Conservation (phyloP, 371 early-diverging fungal genomes). For the Saksenaea vasiformis region DNA sequence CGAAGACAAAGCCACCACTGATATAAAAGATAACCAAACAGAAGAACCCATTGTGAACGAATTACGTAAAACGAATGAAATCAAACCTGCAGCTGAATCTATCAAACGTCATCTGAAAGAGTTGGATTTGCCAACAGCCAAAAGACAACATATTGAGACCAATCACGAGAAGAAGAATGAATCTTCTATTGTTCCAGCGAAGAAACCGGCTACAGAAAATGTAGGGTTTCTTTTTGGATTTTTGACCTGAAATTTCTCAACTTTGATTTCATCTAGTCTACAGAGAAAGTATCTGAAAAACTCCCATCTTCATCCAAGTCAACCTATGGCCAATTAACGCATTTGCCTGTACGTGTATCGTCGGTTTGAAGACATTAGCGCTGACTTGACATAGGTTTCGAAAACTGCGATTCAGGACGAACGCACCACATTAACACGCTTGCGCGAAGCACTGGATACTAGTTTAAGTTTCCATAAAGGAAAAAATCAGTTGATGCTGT, state of each 20-base stretch:
- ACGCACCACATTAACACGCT: conserved; percentile 20
- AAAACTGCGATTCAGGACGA: conserved; percentile 36
- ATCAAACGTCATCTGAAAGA: not conserved
- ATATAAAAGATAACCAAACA: not conserved
- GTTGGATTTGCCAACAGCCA: not conserved
- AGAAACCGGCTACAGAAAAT: not conserved
- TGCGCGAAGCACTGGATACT: conserved; percentile 38
- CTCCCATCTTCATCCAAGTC: no score
- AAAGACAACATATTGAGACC: not conserved
- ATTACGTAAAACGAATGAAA: not conserved
- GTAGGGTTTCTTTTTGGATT: not conserved
- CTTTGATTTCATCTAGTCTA: not conserved
- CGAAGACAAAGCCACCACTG: not conserved
- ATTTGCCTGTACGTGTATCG: not conserved
- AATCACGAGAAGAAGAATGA: not conserved
- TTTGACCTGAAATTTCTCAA: not conserved
- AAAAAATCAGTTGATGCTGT: conserved; percentile 31
- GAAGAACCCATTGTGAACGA: not conserved
- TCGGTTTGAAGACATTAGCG: not conserved
- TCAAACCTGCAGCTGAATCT: not conserved
- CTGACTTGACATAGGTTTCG: not conserved
- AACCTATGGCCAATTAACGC: not conserved
- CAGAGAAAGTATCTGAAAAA: no score
- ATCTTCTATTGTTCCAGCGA: not conserved
- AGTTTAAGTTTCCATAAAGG: conserved; percentile 38